Conservation (phyloP, 2,329 filamentous ascomycete genomes). For the Fusarium ambrosium region DNA sequence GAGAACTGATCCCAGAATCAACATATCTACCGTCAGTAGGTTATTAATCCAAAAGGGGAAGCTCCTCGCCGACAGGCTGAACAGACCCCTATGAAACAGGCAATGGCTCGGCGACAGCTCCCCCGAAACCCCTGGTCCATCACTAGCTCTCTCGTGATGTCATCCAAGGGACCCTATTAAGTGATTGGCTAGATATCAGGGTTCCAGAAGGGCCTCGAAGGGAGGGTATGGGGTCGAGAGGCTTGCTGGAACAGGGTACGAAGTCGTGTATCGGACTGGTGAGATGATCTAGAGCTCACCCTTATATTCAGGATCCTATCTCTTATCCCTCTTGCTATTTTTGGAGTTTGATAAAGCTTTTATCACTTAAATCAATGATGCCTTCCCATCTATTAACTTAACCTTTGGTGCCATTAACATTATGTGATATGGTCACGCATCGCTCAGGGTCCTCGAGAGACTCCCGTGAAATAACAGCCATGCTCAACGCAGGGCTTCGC, state of each 20-base stretch:
- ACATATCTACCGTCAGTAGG: neutral
- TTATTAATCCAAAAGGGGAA: neutral
- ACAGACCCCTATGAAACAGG: neutral
- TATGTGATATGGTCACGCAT: neutral
- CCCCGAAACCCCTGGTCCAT: neutral
- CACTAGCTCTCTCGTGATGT: neutral
- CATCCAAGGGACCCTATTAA: neutral
- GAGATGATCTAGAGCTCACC: neutral
- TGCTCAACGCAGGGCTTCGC: neutral
- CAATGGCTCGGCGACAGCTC: neutral
- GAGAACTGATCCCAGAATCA: neutral
- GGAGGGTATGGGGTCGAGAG: neutral
- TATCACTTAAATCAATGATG: neutral
- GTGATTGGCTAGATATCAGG: neutral
- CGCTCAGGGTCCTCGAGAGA: too few species aligned
- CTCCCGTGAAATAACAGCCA: neutral
- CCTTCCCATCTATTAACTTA: neutral
- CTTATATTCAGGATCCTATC: neutral
- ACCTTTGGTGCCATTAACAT: neutral
- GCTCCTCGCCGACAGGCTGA: too few species aligned
- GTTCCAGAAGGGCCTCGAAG: neutral
- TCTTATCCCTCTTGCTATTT: neutral
- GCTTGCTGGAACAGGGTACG: neutral
- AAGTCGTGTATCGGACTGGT: neutral
- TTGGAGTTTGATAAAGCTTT: neutral